Conservation (phyloP, 768 basidiomycete genomes). For the Strobilomyces confusus region DNA sequence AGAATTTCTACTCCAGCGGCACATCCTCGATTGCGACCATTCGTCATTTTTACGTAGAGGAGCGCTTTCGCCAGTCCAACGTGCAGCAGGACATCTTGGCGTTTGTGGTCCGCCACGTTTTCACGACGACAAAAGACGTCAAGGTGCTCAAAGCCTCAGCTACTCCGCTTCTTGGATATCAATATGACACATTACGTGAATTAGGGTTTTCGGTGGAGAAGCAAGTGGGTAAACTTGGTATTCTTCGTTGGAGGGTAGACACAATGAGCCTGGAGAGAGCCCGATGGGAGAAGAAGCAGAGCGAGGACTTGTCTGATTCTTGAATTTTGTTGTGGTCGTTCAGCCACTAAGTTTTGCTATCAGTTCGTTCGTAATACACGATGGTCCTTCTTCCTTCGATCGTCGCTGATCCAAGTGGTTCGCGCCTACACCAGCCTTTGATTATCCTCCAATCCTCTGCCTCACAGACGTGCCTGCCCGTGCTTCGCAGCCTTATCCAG, state of each 20-base stretch:
- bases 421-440: slow-evolving; percentile 38
- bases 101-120: slow-evolving; percentile 57
- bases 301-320: slow-evolving; percentile 6
- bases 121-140: slow-evolving; percentile 41
- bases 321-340: slow-evolving; percentile 5
- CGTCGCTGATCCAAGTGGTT: slow-evolving; percentile 21
- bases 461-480: slow-evolving; percentile 53
- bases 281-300: slow-evolving; percentile 40
- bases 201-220: slow-evolving; percentile 49
- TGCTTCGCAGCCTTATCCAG: slow-evolving; percentile 46
- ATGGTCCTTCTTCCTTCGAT: slow-evolving; percentile 31
- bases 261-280: slow-evolving; percentile 40
- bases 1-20: slow-evolving; percentile 25
- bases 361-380: background rate
- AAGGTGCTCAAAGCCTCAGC: slow-evolving; percentile 44
- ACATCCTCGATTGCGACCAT: slow-evolving; percentile 56
- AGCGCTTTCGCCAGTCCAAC: slow-evolving; percentile 50
- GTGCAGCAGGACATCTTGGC: slow-evolving; percentile 65
- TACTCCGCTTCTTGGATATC: slow-evolving; percentile 51
- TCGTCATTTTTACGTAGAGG: slow-evolving; percentile 73
- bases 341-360: background rate
- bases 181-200: slow-evolving; percentile 40
- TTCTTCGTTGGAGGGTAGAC: slow-evolving; percentile 54
- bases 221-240: slow-evolving; percentile 43
- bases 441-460: slow-evolving; percentile 57